phyloP scores from a whole-genome alignment of 108 stramenopile species.

The Nitzschia palea region DNA sequence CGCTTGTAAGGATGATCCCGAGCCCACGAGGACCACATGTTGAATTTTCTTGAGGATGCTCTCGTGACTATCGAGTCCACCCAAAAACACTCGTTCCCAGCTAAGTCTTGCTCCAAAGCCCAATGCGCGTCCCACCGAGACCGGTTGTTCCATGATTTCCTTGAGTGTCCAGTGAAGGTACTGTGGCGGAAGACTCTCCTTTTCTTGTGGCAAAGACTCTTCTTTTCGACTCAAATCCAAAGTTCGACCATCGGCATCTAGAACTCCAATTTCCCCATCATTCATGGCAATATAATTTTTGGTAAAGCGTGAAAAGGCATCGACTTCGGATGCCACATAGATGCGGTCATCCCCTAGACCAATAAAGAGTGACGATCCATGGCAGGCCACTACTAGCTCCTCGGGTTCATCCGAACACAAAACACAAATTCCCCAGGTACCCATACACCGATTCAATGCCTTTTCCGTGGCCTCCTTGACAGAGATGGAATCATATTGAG shows the following conservation, averaged over 20 bases:
- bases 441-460: constrained; percentile 88
- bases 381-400: constrained; percentile 95
- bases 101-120: constrained; percentile 88
- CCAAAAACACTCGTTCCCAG: constrained; percentile 64
- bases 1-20: constrained; percentile 95
- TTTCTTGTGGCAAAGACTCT: constrained; percentile 87
- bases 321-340: constrained; percentile 96
- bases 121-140: constrained; percentile 91
- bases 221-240: constrained; percentile 84
- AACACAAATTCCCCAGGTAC: constrained; percentile 93
- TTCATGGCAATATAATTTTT: constrained; percentile 98
- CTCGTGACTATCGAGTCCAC: constrained; percentile 84
- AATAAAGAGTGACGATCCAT: constrained; percentile 97
- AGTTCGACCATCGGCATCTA: constrained; percentile 88
- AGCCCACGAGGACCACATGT: constrained; percentile 86
- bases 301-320: constrained; percentile 98
- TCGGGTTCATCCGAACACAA: constrained; percentile 83
- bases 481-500: constrained; percentile 31
- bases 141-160: constrained; percentile 92
- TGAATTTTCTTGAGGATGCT: constrained; percentile 72
- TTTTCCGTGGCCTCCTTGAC: constrained; percentile 85
- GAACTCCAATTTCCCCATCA: constrained; percentile 97
- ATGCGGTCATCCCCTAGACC: constrained; percentile 92
- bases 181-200: constrained; percentile 88
- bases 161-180: constrained; percentile 97